A percentile compares a stretch with the other conserved stretches of the same genome.
Evolutionary conservation across 495 filamentous ascomycete genomes (phyloP).

Genomic region (Choiromyces venosus): DNA sequence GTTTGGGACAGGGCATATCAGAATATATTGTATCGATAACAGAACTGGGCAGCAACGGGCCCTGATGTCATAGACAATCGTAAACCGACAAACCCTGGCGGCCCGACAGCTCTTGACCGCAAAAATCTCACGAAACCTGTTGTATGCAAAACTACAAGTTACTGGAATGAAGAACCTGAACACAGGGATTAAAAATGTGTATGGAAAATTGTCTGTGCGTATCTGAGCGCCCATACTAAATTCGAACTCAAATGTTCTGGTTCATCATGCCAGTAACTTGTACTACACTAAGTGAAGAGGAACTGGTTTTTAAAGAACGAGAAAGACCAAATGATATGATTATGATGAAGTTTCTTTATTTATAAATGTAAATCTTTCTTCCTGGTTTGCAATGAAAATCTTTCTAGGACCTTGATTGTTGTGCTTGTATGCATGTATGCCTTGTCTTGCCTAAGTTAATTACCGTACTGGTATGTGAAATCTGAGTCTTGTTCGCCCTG

Average conservation of each 20-base stretch:
- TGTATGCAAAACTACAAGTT: too few relatives aligned
- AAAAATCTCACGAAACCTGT: neutral
- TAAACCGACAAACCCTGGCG: neutral
- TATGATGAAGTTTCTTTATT: neutral
- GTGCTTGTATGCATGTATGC: neutral
- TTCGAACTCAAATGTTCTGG: too few relatives aligned
- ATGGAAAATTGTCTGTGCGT: too few relatives aligned
- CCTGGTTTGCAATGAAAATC: neutral
- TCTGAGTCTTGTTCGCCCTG: neutral
- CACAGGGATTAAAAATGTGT: too few relatives aligned
- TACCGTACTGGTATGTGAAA: too few relatives aligned
- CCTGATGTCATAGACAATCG: neutral
- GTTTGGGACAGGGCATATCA: neutral
- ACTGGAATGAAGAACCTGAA: too few relatives aligned
- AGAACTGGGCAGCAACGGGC: neutral
- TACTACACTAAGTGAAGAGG: neutral
- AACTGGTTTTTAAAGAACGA: neutral
- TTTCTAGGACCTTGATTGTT: neutral
- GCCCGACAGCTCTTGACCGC: neutral
- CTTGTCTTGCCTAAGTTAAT: neutral
- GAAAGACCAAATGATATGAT: neutral
- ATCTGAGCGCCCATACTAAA: too few relatives aligned
- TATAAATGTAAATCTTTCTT: neutral
- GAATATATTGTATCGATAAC: neutral
- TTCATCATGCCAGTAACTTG: too few relatives aligned